Conservation (phyloP, 495 filamentous ascomycete genomes). For the Glutinoglossum americanum region DNA sequence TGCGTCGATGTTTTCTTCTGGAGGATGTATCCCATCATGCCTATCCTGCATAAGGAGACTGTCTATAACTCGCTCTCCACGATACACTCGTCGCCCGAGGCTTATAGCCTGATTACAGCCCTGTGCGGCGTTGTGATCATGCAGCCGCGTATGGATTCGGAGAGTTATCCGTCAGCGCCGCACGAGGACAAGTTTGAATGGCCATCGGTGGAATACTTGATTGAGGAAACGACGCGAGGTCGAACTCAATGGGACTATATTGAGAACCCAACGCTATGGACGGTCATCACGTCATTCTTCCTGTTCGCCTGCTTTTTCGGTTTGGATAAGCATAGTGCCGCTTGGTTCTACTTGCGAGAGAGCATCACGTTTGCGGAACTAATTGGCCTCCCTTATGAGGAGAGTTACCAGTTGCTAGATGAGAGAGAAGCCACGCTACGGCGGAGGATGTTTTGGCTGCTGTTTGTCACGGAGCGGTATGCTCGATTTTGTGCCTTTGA, state of each 20-base stretch:
- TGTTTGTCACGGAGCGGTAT: constrained; percentile 50
- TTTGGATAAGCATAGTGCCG: constrained; percentile 20
- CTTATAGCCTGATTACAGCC: constrained; percentile 59
- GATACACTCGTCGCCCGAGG: constrained; percentile 40
- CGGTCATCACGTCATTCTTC: constrained; percentile 20
- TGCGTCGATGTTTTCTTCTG: constrained; percentile 72
- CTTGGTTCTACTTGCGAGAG: constrained; percentile 23
- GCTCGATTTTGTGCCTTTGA: not conserved
- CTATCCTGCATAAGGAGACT: constrained; percentile 48
- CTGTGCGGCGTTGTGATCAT: constrained; percentile 72
- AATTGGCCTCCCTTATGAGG: constrained; percentile 37
- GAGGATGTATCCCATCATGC: constrained; percentile 65
- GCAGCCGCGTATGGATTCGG: constrained; percentile 46
- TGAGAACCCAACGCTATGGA: constrained; percentile 23
- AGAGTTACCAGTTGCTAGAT: constrained; percentile 27
- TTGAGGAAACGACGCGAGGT: constrained; percentile 56
- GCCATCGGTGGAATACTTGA: constrained; percentile 16
- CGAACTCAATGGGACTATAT: constrained; percentile 51
- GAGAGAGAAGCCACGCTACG: constrained; percentile 30
- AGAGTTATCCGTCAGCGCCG: constrained; percentile 7
- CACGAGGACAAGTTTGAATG: constrained; percentile 22
- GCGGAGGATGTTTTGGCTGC: constrained; percentile 45
- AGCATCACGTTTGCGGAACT: constrained; percentile 20
- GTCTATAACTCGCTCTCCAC: constrained; percentile 36
- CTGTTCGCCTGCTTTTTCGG: constrained; percentile 20